Percentiles rank a stretch among this genome's conserved stretches.
Evolutionary conservation across 2,329 filamentous ascomycete genomes (phyloP).

Genomic region (Colletotrichum paranaense): DNA sequence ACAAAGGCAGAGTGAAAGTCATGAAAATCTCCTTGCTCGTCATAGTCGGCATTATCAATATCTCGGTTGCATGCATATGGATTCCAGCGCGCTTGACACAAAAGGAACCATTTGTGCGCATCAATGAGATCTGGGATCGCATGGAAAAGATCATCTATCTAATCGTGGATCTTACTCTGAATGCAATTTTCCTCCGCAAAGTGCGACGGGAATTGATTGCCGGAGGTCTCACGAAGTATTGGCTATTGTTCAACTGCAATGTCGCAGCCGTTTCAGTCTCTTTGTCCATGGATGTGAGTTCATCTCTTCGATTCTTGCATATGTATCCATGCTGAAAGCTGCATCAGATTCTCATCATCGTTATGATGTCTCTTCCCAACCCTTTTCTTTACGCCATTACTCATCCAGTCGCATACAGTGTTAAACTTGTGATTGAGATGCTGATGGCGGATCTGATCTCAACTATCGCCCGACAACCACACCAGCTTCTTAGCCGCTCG

Average conservation of each 20-base stretch:
- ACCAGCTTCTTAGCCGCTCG: not conserved
- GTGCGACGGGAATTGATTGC: not conserved
- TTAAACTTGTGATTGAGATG: not conserved
- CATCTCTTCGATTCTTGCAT: not conserved
- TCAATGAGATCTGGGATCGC: not conserved
- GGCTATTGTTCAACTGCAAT: not conserved
- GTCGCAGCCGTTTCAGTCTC: not conserved
- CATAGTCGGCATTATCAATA: not conserved
- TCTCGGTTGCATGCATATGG: not conserved
- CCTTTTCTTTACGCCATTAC: not conserved
- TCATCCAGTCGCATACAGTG: not conserved
- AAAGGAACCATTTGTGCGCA: not conserved
- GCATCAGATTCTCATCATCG: not conserved
- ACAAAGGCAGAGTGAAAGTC: not conserved
- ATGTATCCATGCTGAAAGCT: not conserved
- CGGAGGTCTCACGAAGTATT: not conserved
- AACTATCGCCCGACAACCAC: not conserved
- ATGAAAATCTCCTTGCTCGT: not conserved
- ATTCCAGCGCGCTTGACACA: not conserved
- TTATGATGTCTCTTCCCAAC: not conserved
- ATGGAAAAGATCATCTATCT: not conserved
- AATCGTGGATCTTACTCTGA: not conserved
- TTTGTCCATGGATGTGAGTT: not conserved
- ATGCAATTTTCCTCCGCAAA: not conserved
- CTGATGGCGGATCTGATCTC: not conserved